Base-by-base conservation (phyloP, 306 rosid genomes). In the Inga leiocalycina region DNA sequence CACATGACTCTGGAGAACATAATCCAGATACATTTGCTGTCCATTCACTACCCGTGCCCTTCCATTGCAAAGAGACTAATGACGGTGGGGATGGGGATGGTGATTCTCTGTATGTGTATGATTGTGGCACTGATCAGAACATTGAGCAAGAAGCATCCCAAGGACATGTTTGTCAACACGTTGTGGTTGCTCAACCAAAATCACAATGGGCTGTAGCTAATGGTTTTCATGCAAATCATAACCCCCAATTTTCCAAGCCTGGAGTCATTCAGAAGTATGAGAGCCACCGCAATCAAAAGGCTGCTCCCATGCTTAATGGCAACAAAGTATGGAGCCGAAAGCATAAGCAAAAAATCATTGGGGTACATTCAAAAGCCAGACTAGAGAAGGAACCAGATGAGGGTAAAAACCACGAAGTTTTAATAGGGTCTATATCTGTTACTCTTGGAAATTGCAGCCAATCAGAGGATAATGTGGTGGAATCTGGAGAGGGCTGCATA, bases 381-480 rank as follows among this genome's bases (percentile, higher is more conserved):
- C 85, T 77, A 74, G 88, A 76, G 80, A 85, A 84, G 78, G 94
- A 90, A 84, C 77, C 86, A 7, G 92, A 86, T 74, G 84, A 89
- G 83, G 71, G 71, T 24, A 93, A 91, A 80, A 92, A 85, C 69
- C 88, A 67, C 22, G 93, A 95, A 89, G 94, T 95, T 81, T 74
- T 96, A 85, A 96, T 96, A 80, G 99, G 99, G 80, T 96, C 99
- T 43, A 92, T 96, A 65, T 76, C 97, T 9, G 92, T 96, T 72
- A 79, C 90, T 49, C 91, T 96, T 49, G 87, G 89, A 79, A 88
- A 87, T 85, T 82, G 91, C 88, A 70, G 82, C 84, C 92, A 81
- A 30, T 75, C 85, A 19, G 89, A 85, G 84, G 82, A 85, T 78
- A 83, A 77, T 72, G 80, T 67, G 59, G 89, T 80, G 46, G 75